Evolutionary conservation across 1,139 yeast species (phyloP), one percentile per base, ranked within the genome.

Genomic region (Debaryomyces coudertii): DNA sequence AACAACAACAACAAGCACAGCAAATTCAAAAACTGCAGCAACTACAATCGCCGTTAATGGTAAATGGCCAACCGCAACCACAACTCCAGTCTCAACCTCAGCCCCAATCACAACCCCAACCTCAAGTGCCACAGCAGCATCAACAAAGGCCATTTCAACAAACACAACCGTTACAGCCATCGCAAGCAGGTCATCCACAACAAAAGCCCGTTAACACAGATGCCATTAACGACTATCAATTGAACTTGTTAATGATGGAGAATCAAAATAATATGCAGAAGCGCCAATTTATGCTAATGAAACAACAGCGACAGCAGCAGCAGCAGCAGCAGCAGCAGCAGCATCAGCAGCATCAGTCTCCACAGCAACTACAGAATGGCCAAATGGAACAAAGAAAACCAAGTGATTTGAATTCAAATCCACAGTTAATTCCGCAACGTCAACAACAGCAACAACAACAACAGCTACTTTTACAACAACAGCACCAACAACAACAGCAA

Each of bases 241-340:
- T 56, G 49, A 64, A 58, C 43, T 47, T 63, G 33, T 47, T 60
- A 37, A 55, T 60, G 38, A 61, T 62, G 66, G 68, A 62, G 28
- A 59, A 59, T 47, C 68, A 61, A 44, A 62, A 63, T 43, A 57
- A 61, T 46, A 40, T 59, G 33, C 69, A 62, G 43, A 55, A 60
- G 48, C 60, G 60, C 28, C 68, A 62, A 45, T 58, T 57, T 39
- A 42, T 61, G 45, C 48, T 60, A 18, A 38, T 51, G 58, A 36
- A 42, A 24, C 44, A 59, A 46, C 65, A 62, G 39, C 63, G 58
- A 47, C 59, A 47, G 25, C 55, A 53, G 14, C 57, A 50, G 28
- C 46, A 31, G 24, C 36, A 41, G 16, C 43, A 29, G 28, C 28
- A 36, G 37, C 43, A 8, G 22, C 42, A 28, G 28, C 51, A 52